Base-by-base conservation (phyloP, 176 grass and related monocot species). In the Pharus latifolius region DNA sequence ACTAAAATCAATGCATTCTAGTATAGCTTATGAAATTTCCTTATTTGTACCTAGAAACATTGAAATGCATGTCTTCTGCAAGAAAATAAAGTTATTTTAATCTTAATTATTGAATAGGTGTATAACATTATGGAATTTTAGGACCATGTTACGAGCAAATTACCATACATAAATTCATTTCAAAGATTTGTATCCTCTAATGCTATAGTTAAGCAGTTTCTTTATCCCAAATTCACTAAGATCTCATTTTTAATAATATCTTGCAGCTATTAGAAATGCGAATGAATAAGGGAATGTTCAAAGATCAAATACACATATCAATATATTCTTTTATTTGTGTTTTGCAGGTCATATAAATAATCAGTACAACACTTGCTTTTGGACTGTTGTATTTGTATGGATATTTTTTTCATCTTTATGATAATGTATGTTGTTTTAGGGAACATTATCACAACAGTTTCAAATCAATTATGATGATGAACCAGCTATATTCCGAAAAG, bases 311-410 rank as follows among this genome's bases (percentile, higher is more conserved):
- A n/a, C n/a, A 61, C 17, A 48, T 25, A 43, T 44, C 40, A 42
- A 5, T n/a, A 43, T 29, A 56, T n/a, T 56, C 34, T 18, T 66
- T 62, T 26, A 15, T 46, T 69, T 75, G 47, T 10, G 6, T 19
- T 44, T 74, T 84, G 72, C 51, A 92, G 89, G 89, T 51, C 89
- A 92, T 72, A 88, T 92, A 69, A 92, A 92, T 68, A 92, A 92
- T 78, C 89, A 92, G 18, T 92, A 88, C 44, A 92, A 92, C 56
- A 92, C 81, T 50, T 88, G 77, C 52, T 92, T 92, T 51, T 92
- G 89, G 84, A 82, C 25, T 34, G 18, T 73, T 33, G 1, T 44
- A 65, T 14, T 70, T 69, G 33, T n/a, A 38, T 68, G n/a, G 18
- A 41, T 81, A 32, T 48, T 15, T 23, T 13, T 17, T 26, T 20